Base-by-base conservation (phyloP, 257 asterid genomes). In the Rubia yunnanensis region DNA sequence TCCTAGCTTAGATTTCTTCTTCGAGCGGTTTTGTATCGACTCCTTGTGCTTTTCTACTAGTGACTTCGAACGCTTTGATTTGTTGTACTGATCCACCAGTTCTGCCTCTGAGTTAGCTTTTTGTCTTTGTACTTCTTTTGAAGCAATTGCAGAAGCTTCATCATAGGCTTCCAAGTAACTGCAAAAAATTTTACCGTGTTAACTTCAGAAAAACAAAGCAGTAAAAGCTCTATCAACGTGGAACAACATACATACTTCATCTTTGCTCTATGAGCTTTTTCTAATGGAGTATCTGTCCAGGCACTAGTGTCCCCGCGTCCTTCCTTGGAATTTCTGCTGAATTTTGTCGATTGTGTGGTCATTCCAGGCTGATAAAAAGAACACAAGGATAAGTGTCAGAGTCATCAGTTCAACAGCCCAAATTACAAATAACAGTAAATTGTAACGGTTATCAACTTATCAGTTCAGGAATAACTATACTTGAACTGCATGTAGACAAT, bases 281-380 rank as follows among this genome's bases (percentile, higher is more conserved):
- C 57, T 50, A 50, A n/a, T n/a, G 57, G 57, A 50, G 57, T 84
- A 65, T 92, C 96, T 14, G 99, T 92, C 99, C 99, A 92, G 53
- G 60, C 86, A 77, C 99, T 92, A 53, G 27, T 86, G 73, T 92
- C 97, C 32, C 97, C 99, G 17, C 99, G 99, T 52, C 99, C 97
- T 64, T 85, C 95, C 81, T 86, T 92, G 13, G 89, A 66, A 53
- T 65, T 79, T 86, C 73, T 84, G 74, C 91, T 83, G 68, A 92
- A 92, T 10, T 65, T 84, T 17, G 88, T 87, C 41, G 96, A 81
- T 38, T 88, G 99, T 92, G 72, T 86, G 74, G 76, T 56, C 88
- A 84, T 74, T 3, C 89, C 97, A 76, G 94, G 82, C 57, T 50
- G 14, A 50, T 20, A 18, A 50, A 50, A 44, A 3, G 52, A 44